Percentiles rank a stretch among this genome's conserved stretches.
phyloP scores from a whole-genome alignment of 2,329 filamentous ascomycete species.

The Colletotrichum liaoningense region DNA sequence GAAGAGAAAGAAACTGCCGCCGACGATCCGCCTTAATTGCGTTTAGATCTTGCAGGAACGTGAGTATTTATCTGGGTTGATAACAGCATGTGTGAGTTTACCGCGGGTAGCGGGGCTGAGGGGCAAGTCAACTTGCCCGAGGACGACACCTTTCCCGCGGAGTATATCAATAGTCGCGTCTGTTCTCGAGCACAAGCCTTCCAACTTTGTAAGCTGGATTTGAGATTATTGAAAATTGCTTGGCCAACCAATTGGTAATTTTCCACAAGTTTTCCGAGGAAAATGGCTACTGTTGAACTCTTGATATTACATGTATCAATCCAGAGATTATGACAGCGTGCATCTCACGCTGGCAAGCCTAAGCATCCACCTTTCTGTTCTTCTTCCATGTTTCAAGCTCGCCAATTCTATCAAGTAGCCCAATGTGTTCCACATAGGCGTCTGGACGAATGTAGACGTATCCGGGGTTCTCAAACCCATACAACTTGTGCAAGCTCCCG shows the following conservation, averaged over 20 bases:
- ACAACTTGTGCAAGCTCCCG: slow-evolving; percentile 41
- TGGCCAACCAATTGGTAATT: no score
- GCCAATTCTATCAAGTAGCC: neutral
- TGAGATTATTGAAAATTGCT: no score
- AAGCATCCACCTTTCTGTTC: neutral
- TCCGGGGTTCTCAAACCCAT: slow-evolving; percentile 40
- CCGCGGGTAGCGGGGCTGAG: slow-evolving; percentile 22
- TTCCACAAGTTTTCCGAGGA: no score
- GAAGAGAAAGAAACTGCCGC: neutral
- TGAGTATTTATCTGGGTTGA: slow-evolving; percentile 13
- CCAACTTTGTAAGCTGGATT: no score
- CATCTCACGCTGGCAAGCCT: neutral
- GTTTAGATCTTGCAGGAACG: neutral
- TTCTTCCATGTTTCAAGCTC: neutral
- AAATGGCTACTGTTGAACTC: neutral
- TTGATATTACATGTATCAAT: no score
- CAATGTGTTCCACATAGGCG: neutral
- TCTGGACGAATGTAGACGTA: neutral
- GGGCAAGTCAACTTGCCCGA: slow-evolving; percentile 2
- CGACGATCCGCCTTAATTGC: rapidly evolving
- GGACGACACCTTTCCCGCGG: slow-evolving; percentile 14
- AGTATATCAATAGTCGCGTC: neutral
- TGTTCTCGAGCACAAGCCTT: neutral
- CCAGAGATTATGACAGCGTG: no score
- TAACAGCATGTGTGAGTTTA: neutral